A percentile compares a stretch with the other conserved stretches of the same genome.
Conservation (phyloP, 352 stramenopile genomes). For the Sclerospora graminicola region DNA sequence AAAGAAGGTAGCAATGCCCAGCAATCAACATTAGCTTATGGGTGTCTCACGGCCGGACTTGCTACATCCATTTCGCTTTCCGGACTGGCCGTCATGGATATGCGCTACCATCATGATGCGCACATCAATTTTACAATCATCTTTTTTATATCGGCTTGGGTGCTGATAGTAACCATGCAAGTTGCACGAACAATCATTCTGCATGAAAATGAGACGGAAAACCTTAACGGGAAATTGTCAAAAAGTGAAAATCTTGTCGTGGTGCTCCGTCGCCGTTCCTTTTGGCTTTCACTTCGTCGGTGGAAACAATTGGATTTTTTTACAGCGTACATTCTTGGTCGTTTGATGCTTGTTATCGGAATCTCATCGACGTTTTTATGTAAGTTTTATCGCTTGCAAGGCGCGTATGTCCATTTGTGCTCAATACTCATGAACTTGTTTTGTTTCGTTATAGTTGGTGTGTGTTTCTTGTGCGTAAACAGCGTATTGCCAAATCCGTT, state of each 20-base stretch:
- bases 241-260: slow-evolving; percentile 1
- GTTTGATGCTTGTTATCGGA: slow-evolving; percentile 33
- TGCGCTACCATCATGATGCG: slow-evolving; percentile 57
- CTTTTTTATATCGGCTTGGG: slow-evolving; percentile 73
- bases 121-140: slow-evolving; percentile 63
- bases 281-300: slow-evolving; percentile 28
- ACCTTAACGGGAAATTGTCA: slow-evolving; percentile 4
- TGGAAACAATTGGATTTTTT: slow-evolving; percentile 44
- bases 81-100: slow-evolving; percentile 64
- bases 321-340: slow-evolving; percentile 40
- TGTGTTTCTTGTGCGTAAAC: slow-evolving; percentile 79
- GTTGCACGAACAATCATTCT: slow-evolving; percentile 31
- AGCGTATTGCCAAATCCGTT: slow-evolving; percentile 67
- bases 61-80: slow-evolving; percentile 37
- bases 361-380: slow-evolving; percentile 54
- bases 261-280: slow-evolving; percentile 12
- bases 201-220: slow-evolving; percentile 19
- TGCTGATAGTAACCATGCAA: slow-evolving; percentile 51
- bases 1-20: slow-evolving; percentile 1
- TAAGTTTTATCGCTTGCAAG: slow-evolving; percentile 20
- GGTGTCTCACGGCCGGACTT: slow-evolving; percentile 22
- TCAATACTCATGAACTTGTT: slow-evolving; percentile 1
- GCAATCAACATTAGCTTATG: slow-evolving; percentile 8
- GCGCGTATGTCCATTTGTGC: background rate
- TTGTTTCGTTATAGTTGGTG: slow-evolving; percentile 31